Evolutionary conservation across 257 asterid species (phyloP), one percentile per base, ranked within the genome.

Genomic region (Ligustrum vulgare): DNA sequence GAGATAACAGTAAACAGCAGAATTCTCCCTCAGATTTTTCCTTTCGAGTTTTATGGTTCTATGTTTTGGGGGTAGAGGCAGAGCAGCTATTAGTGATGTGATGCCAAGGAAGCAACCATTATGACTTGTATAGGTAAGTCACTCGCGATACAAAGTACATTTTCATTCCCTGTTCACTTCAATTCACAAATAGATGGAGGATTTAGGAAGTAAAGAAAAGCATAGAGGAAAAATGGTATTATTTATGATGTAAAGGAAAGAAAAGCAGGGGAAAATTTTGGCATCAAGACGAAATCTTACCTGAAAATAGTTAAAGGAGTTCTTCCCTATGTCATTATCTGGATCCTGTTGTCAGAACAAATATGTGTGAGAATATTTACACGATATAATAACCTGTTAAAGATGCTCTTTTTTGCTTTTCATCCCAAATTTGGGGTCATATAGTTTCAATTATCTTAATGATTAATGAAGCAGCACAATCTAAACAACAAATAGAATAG

Each of bases 241-340:
- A 60, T 4, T n/a, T 15, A 60, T 4, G 45, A 63, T 69, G 51
- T 33, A 75, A 69, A 41, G 32, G 64, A 75, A 43, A 41, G 32
- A 60, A 75, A 43, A 71, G 39, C 39, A 58, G 54, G 11, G 64
- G 51, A 28, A 35, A 65, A 63, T 67, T 33, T 60, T 3, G 54
- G 71, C 20, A 20, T 25, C 5, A 25, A 71, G 58, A 74, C 31
- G 64, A 56, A 56, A 60, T 56, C 70, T 70, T 65, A 89, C 97
- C 97, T 91, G 96, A 81, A 84, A 91, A 87, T 89, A 94, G 86
- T 94, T 94, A 87, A 82, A 92, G 47, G 99, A 92, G 82, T 75
- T 91, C 91, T 91, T 94, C 64, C 99, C 98, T 16, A 94, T 88
- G 77, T 94, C 99, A 64, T 94, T 94, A 62, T 92, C 97, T 65